These are phyloP conservation scores for Ganoderma multipileum DNA, from an alignment of 1,284 basidiomycete genomes.

Conservation along the genomic window DNA sequence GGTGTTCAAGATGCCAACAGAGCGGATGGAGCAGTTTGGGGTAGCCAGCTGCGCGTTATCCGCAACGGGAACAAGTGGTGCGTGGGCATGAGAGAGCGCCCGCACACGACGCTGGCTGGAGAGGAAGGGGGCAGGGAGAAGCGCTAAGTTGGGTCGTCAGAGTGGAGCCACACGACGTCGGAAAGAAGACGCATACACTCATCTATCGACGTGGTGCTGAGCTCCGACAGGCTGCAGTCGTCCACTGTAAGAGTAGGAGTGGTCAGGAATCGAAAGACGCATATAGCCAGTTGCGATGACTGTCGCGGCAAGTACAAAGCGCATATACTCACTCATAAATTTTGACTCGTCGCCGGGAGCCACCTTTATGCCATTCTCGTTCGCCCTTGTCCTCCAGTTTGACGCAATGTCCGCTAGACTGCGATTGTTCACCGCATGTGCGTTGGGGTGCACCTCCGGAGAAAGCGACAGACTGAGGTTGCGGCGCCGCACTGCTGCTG, in stretches of 20 bases:
- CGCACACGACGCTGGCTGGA: constrained; percentile 66
- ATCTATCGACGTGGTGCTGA: constrained; percentile 38
- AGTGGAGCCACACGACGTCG: constrained; percentile 14
- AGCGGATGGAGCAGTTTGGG: constrained; percentile 38
- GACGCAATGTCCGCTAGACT: constrained; percentile 64
- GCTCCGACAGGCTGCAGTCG: constrained; percentile 34
- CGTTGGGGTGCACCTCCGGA: constrained; percentile 38
- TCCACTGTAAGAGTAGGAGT: constrained; percentile 27
- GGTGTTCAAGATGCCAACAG: constrained; percentile 54
- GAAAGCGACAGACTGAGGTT: constrained; percentile 41
- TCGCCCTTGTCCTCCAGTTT: constrained; percentile 77
- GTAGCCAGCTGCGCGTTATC: constrained; percentile 41
- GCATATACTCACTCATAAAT: constrained; percentile 50
- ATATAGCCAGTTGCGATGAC: constrained; percentile 16
- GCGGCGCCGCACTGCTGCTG: constrained; percentile 43
- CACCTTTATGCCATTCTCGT: constrained; percentile 74
- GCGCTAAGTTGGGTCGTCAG: constrained; percentile 44
- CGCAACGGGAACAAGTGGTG: constrained; percentile 35
- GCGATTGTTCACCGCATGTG: constrained; percentile 29
- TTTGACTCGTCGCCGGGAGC: constrained; percentile 55
- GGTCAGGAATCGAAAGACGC: constrained; percentile 18
- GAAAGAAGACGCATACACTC: constrained; percentile 36
- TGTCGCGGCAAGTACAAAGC: constrained; percentile 10
- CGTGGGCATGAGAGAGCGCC: constrained; percentile 47
- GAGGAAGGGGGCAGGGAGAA: constrained; percentile 68